These are phyloP conservation scores for Pichia sp. DNA, from an alignment of 1,139 yeast species.

Conservation along the genomic window DNA sequence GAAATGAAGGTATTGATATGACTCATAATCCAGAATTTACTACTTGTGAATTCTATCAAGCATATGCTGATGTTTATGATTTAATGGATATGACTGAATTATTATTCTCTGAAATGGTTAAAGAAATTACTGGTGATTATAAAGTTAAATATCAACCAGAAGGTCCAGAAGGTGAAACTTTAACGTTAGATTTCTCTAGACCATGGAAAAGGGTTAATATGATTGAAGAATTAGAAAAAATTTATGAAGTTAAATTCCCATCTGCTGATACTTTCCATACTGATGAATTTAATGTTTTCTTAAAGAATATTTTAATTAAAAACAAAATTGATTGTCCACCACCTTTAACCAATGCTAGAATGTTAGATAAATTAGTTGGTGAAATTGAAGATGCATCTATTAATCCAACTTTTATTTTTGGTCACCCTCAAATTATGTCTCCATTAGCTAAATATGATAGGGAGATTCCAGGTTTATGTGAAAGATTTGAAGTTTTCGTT, in stretches of 20 bases:
- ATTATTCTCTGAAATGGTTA: slow-evolving; percentile 95
- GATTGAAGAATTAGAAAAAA: slow-evolving; percentile 93
- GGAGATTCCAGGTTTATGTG: slow-evolving; percentile 88
- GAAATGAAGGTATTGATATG: slow-evolving; percentile 97
- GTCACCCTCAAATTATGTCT: slow-evolving; percentile 99
- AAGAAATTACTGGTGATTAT: slow-evolving; percentile 87
- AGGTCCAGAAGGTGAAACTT: slow-evolving; percentile 72
- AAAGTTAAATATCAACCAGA: slow-evolving; percentile 85
- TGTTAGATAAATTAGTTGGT: slow-evolving; percentile 97
- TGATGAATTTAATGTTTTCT: slow-evolving; percentile 85
- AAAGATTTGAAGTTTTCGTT: slow-evolving; percentile 96
- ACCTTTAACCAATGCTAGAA: slow-evolving; percentile 96
- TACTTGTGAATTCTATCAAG: slow-evolving; percentile 94
- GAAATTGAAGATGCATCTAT: slow-evolving; percentile 89
- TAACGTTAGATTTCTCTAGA: slow-evolving; percentile 81
- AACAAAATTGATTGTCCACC: slow-evolving; percentile 89
- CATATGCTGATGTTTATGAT: slow-evolving; percentile 89
- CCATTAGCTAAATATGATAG: slow-evolving; percentile 97
- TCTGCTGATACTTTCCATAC: slow-evolving; percentile 94
- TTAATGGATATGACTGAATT: slow-evolving; percentile 96
- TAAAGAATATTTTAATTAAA: slow-evolving; percentile 71
- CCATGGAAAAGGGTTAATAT: slow-evolving; percentile 99
- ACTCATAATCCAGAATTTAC: slow-evolving; percentile 99
- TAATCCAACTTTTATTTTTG: slow-evolving; percentile 96
- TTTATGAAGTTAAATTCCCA: slow-evolving; percentile 85